Percentiles rank a stretch among this genome's conserved stretches.
These are phyloP conservation scores for Arthroderma sp. DNA, from an alignment of 2,329 filamentous ascomycete species.

Conservation along the genomic window DNA sequence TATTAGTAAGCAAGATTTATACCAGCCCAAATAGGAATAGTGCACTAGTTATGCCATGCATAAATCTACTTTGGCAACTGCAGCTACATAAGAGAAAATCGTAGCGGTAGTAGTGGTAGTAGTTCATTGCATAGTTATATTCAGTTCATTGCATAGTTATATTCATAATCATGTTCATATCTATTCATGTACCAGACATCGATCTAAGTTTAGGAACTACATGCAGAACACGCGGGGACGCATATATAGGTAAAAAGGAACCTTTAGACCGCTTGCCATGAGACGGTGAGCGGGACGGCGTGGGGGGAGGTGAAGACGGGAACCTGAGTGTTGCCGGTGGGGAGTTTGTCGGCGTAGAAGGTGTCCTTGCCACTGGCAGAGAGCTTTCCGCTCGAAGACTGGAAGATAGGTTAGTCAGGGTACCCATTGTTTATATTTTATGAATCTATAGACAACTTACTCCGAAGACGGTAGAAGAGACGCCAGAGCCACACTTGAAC, in stretches of 20 bases:
- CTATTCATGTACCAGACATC: background rate
- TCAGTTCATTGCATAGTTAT: background rate
- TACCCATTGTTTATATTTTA: background rate
- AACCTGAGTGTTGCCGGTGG: slow-evolving; percentile 22
- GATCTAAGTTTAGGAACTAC: too few relatives aligned
- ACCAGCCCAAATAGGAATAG: background rate
- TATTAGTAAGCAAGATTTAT: background rate
- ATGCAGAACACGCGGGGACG: too few relatives aligned
- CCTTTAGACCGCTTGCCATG: slow-evolving; percentile 16
- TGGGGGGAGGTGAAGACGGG: slow-evolving; percentile 20
- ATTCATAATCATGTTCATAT: background rate
- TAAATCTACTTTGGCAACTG: too few relatives aligned
- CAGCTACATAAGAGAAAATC: too few relatives aligned
- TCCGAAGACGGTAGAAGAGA: slow-evolving; percentile 24
- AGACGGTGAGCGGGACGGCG: slow-evolving; percentile 21
- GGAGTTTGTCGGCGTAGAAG: slow-evolving; percentile 25
- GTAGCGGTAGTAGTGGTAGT: too few relatives aligned
- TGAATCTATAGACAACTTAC: slow-evolving; percentile 18
- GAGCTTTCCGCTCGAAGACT: slow-evolving; percentile 10
- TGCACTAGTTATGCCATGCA: background rate
- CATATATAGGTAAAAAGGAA: too few relatives aligned
- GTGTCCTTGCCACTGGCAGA: slow-evolving; percentile 15
- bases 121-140: background rate
- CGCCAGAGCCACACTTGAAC: slow-evolving; percentile 38
- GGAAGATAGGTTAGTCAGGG: background rate